phyloP scores from a whole-genome alignment of 202 grass and related monocot genomes.

The Hordeum pubiflorum region DNA sequence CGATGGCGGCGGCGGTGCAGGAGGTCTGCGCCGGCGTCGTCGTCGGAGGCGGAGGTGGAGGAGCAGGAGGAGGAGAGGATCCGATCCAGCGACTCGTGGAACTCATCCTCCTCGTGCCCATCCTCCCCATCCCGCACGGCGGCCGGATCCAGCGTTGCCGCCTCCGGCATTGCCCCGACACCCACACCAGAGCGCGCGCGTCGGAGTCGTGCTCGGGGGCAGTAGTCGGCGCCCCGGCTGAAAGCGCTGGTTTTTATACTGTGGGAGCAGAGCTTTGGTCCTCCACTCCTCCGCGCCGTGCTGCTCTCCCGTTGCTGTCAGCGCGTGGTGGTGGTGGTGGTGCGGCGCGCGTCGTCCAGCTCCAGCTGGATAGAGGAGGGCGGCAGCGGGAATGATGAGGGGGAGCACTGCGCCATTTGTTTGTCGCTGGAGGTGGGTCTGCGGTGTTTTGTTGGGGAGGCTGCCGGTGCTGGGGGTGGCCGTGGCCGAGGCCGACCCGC shows the following conservation, averaged over 20 bases:
- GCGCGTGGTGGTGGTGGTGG: neutral
- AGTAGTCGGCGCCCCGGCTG: neutral
- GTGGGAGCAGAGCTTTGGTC: neutral
- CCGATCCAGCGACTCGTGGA: conserved; percentile 94
- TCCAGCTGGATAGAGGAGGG: neutral
- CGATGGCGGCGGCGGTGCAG: conserved; percentile 24
- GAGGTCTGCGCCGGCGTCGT: conserved; percentile 39
- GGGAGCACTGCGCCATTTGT: neutral
- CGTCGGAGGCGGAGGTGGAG: conserved; percentile 81
- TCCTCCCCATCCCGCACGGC: neutral
- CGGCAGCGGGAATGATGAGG: neutral
- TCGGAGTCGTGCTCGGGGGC: neutral
- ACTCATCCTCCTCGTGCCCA: conserved; percentile 36
- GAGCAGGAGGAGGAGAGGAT: conserved; percentile 96
- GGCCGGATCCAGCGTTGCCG: conserved; percentile 6
- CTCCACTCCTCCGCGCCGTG: no score
- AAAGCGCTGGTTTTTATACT: neutral
- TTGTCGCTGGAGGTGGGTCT: neutral
- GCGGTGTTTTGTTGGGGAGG: neutral
- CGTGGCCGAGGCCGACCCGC: neutral
- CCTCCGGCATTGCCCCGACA: conserved; percentile 33
- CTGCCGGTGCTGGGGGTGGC: neutral
- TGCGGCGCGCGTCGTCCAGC: neutral
- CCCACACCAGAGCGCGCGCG: neutral
- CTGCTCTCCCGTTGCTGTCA: neutral